phyloP scores from a whole-genome alignment of 106 monocot genomes.

The Platanthera guangdongensis region DNA sequence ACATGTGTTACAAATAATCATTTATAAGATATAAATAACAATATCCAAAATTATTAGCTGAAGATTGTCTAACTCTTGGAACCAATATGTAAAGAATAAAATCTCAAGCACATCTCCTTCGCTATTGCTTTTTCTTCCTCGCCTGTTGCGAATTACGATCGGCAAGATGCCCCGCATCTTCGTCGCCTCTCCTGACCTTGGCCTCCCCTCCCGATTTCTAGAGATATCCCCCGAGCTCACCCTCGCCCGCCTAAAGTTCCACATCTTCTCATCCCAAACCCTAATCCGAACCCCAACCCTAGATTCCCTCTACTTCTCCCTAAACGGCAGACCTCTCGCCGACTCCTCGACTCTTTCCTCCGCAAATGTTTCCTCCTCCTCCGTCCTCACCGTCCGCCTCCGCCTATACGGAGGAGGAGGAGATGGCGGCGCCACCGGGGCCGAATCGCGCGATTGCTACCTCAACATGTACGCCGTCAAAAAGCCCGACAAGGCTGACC shows the following conservation, averaged over 20 bases:
- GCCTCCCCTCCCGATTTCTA: conserved; percentile 34
- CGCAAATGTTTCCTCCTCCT: conserved; percentile 18
- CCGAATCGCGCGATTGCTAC: conserved; percentile 98
- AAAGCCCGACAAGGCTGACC: conserved; percentile 97
- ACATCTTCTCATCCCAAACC: conserved; percentile 19
- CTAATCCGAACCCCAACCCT: conserved; percentile 27
- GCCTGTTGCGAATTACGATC: too few relatives aligned
- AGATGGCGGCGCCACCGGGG: conserved; percentile 89
- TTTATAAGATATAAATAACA: too few relatives aligned
- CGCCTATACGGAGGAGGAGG: conserved; percentile 81
- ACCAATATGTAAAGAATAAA: too few relatives aligned
- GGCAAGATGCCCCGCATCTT: conserved; percentile 22
- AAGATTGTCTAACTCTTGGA: too few relatives aligned
- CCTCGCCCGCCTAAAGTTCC: conserved; percentile 29
- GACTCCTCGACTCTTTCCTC: conserved; percentile 32
- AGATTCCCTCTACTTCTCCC: conserved; percentile 58
- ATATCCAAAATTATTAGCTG: too few relatives aligned
- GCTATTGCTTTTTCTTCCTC: too few relatives aligned
- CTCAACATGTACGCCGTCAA: conserved; percentile 89
- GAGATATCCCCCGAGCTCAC: conserved; percentile 23
- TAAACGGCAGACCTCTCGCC: conserved; percentile 43
- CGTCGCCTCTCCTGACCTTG: conserved; percentile 45
- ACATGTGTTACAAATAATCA: too few relatives aligned
- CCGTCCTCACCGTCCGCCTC: conserved; percentile 41
- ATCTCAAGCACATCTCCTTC: too few relatives aligned